Evolutionary conservation across 176 grass and related monocot species (phyloP), one percentile per base, ranked within the genome.

Genomic region (Eleusine indica): DNA sequence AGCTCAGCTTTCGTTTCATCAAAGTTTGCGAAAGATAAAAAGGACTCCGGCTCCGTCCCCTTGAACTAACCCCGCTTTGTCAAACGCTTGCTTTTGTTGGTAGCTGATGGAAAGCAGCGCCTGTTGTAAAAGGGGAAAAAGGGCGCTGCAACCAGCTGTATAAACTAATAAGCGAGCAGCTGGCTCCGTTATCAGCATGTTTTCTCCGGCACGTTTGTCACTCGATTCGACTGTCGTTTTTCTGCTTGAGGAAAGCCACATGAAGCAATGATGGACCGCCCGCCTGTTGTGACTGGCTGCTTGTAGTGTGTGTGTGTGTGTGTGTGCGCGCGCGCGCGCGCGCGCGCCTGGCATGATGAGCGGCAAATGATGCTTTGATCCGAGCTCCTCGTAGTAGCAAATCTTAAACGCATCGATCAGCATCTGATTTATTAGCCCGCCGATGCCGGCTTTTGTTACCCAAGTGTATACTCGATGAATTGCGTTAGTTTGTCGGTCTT

Each of bases 11-110:
- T 90, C 2, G 65, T 39, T 32, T 49, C 79, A 66, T 82, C 83
- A 60, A 77, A 86, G 68, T 86, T 86, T 25, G 88, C 83, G 83
- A 90, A 86, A 90, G 88, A 25, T 38, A 78, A 79, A 83, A 63
- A 66, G 39, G 32, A 2, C 21, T 40, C 57, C 39, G 18, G 2
- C 54, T 0, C 57, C 8, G 3, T 9, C 60, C 46, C 12, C 12
- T 68, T 78, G 68, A 86, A 83, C 66, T 32, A 70, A 73, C 3
- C 54, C 2, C 67, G 46, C n/a, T 60, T 82, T 78, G 73, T 22
- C n/a, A 74, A 78, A 48, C 22, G 54, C 18, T 46, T 40, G 73
- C 88, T 90, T 78, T 86, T 73, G 78, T 86, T 68, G 61, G 25
- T 64, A 64, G 78, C 67, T 30, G 81, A n/a, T 88, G 75, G 51